A percentile compares a stretch with the other conserved stretches of the same genome.
phyloP scores from a whole-genome alignment of 202 grass and related monocot species.

The Setaria viridis region DNA sequence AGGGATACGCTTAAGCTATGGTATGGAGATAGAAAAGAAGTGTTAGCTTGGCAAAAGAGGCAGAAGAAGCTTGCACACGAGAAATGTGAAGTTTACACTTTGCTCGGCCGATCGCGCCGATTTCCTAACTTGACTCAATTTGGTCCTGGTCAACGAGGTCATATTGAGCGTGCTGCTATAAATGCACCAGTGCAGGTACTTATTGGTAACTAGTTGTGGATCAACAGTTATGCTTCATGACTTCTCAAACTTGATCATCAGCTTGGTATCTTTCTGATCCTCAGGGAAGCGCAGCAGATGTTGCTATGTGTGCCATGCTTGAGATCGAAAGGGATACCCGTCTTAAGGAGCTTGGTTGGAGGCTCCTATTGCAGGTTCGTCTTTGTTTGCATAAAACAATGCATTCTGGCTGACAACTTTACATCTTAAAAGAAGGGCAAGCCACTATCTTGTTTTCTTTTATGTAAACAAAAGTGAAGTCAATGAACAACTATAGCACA shows the following conservation, averaged over 20 bases:
- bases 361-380: slow-evolving; percentile 85
- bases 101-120: slow-evolving; percentile 73
- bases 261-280: slow-evolving; percentile 38
- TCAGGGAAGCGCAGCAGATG: slow-evolving; percentile 96
- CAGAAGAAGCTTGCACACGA: slow-evolving; percentile 61
- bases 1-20: slow-evolving; percentile 68
- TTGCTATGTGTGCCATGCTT: slow-evolving; percentile 97
- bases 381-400: slow-evolving; percentile 4
- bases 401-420: slow-evolving; percentile 31
- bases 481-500: slow-evolving; percentile 1
- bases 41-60: slow-evolving; percentile 68
- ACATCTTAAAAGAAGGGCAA: slow-evolving; percentile 11
- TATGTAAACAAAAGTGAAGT: not conserved
- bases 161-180: slow-evolving; percentile 85
- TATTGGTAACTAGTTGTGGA: slow-evolving; percentile 33
- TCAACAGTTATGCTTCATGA: not conserved
- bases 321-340: slow-evolving; percentile 75
- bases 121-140: slow-evolving; percentile 67
- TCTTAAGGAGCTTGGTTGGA: slow-evolving; percentile 92
- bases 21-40: slow-evolving; percentile 83
- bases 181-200: slow-evolving; percentile 89
- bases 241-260: slow-evolving; percentile 3
- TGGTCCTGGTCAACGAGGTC: slow-evolving; percentile 56
- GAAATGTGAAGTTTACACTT: slow-evolving; percentile 63
- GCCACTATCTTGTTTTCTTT: slow-evolving; percentile 6